Base-by-base conservation (phyloP, 2,329 filamentous ascomycete species). In the Botryotinia calthae region DNA sequence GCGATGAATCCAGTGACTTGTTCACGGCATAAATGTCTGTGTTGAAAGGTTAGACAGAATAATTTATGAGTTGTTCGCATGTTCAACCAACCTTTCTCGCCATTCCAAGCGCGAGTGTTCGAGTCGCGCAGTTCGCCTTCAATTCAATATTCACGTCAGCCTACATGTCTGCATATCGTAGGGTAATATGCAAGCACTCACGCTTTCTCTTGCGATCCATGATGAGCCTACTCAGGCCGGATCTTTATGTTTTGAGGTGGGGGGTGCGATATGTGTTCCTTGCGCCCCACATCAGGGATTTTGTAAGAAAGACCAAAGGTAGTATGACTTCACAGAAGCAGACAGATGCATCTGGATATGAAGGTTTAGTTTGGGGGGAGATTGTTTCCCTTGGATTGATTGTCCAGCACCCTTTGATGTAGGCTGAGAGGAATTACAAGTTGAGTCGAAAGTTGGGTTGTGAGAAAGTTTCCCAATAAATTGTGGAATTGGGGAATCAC, bases 81-180 rank as follows among this genome's bases (percentile, higher is more conserved):
- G 58, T 56, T 46, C n/a, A 67, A 77, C 81, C 76, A 84, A 97
- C 95, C 93, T 86, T 88, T 90, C 79, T 97, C 93, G 80, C 94
- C 95, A 81, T 92, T 87, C 96, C 96, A 99, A 75, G 92, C 93
- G 84, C 89, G 89, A 81, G 90, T 88, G 82, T 99, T 99, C 80
- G 97, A 86, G 84, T 92, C 89, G 86, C 94, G 93, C 84, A 98
- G 87, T 86, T 97, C 93, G 85, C 94, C 94, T 98, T 81, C 61
- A 77, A 68, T 61, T 54, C 48, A 59, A 65, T 28, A 42, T 51
- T 67, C 56, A 72, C 14, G 68, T 79, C 73, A 80, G 76, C 72
- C 74, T 73, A 20, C 18, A 73, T 25, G 10, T 73, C 48, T 34
- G n/a, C 70, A 31, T 28, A 25, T 66, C 16, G 10, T 63, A 48